A percentile compares a stretch with the other conserved stretches of the same genome.
phyloP scores from a whole-genome alignment of 2,329 filamentous ascomycete genomes.

The Alternaria novae-zelandiae region DNA sequence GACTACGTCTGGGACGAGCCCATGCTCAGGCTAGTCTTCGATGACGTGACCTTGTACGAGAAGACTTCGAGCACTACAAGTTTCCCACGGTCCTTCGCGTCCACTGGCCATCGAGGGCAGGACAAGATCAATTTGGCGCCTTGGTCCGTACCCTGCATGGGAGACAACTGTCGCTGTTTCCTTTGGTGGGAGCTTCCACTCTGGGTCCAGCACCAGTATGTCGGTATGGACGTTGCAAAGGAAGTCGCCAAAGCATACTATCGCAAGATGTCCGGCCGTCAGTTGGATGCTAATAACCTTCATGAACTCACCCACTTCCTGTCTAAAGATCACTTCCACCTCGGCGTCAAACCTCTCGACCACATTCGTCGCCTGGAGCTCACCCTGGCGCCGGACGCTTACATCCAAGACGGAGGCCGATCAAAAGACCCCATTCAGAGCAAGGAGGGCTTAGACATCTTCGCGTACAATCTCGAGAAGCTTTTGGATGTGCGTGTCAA shows the following conservation, averaged over 20 bases:
- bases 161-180: not conserved
- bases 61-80: not conserved
- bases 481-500: not conserved
- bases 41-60: not conserved
- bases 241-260: not conserved
- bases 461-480: not conserved
- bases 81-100: not conserved
- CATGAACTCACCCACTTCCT: not conserved
- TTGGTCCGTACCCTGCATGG: not conserved
- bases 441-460: not conserved
- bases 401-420: not conserved
- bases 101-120: not conserved
- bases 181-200: not conserved
- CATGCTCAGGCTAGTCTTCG: not conserved
- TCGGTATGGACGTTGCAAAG: not conserved
- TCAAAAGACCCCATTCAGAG: not conserved
- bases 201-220: not conserved
- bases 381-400: accelerated
- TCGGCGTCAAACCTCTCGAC: not conserved
- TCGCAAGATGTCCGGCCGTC: not conserved
- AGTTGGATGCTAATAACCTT: not conserved
- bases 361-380: not conserved
- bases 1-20: not conserved
- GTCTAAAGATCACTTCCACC: not conserved
- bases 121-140: not conserved